Evolutionary conservation across 2,329 filamentous ascomycete species (phyloP).

Genomic region (Akanthomyces muscarius): DNA sequence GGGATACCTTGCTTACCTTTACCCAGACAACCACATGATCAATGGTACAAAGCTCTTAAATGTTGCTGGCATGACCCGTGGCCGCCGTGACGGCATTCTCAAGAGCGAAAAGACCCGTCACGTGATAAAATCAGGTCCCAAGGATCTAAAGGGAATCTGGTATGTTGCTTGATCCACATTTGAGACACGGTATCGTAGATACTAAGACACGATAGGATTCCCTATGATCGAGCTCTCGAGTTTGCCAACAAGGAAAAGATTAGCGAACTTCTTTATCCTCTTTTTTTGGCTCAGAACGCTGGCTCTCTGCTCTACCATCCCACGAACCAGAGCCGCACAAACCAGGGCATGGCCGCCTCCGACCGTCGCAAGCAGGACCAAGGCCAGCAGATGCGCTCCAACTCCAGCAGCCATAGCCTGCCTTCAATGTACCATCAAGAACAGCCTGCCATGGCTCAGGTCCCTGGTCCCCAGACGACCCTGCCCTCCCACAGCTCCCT

Average conservation of each 20-base stretch:
- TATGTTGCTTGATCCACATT: conserved; percentile 44
- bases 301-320: conserved; percentile 91
- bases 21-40: conserved; percentile 92
- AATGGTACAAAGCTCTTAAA: conserved; percentile 97
- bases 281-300: conserved; percentile 92
- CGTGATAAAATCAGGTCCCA: conserved; percentile 97
- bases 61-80: conserved; percentile 96
- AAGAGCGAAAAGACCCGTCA: conserved; percentile 97
- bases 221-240: conserved; percentile 93
- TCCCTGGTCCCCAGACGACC: conserved; percentile 54
- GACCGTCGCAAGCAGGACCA: conserved; percentile 72
- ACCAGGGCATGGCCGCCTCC: conserved; percentile 81
- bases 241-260: conserved; percentile 99
- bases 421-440: conserved; percentile 69
- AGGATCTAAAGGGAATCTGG: conserved; percentile 98
- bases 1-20: neutral
- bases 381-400: conserved; percentile 53
- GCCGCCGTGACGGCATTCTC: conserved; percentile 88
- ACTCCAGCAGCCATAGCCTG: conserved; percentile 49
- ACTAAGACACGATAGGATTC: conserved; percentile 65
- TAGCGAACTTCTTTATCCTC: conserved; percentile 86
- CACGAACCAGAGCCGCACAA: conserved; percentile 76
- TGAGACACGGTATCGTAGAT: conserved; percentile 20
- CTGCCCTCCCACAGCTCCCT: conserved; percentile 67
- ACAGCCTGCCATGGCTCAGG: conserved; percentile 49